Evolutionary conservation across 2,329 filamentous ascomycete species (phyloP), one percentile per base, ranked within the genome.

Genomic region (Xylariaceae sp.): DNA sequence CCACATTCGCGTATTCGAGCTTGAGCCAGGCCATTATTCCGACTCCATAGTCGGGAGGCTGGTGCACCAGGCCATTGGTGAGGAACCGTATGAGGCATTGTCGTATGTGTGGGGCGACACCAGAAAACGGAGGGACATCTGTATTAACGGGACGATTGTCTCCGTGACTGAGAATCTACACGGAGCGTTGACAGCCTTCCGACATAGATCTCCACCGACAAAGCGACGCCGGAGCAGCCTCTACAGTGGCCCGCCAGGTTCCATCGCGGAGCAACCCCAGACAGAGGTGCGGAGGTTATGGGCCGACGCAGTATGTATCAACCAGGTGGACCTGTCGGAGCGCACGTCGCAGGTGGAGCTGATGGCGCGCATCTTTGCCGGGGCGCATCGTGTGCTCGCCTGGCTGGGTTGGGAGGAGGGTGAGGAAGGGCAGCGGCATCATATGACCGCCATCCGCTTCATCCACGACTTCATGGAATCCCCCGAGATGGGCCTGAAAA

Each of bases 401-500:
- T 39, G 37, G 37, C 37, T 39, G 5, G 37, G 37, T 27, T 39
- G 37, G 37, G 37, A 39, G 5, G 31, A 34, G 31, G 37, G 37
- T 13, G 24, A 34, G 19, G 31, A 15, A 12, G 31, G 19, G 14
- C 37, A 27, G n/a, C 31, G 37, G 11, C 37, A 39, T 15, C 27
- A 28, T 18, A 31, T 29, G 12, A 12, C 13, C 12, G 37, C 37
- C 15, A 39, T 39, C 18, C 37, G 37, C 17, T 39, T 39, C 23
- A 39, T 39, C 4, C 37, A 39, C 12, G 11, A 19, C 24, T 39
- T 39, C 12, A 39, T 39, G 37, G 26, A 39, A 30, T 24, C 34
- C 26, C 37, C 37, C 13, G 37, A 39, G 26, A 31, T 27, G 14
- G 37, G 37, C 37, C 24, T 39, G 12, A 24, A 15, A n/a, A 31